Evolutionary conservation across 768 basidiomycete species (phyloP), one percentile per base, ranked within the genome.

Genomic region (Crucibulum laeve): DNA sequence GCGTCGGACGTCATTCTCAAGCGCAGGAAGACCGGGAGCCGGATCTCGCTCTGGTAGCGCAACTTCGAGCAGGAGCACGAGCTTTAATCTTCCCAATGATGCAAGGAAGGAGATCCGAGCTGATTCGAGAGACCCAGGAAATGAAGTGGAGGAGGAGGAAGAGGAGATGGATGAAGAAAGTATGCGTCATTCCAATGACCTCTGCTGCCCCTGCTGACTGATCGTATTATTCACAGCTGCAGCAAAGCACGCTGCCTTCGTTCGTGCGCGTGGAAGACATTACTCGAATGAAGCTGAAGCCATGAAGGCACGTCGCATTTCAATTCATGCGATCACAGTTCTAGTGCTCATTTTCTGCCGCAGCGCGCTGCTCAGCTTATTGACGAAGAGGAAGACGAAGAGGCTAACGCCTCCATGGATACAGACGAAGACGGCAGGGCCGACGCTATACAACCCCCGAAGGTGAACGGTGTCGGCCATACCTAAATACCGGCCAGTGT

Each of bases 81-180:
- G 85, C 62, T 91, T 91, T 63, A 88, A 77, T 59, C 69, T 91
- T 25, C 87, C 88, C 0, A 79, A 69, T 51, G 85, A 87, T 43
- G 80, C 82, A 7, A 71, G 78, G 38, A 74, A 71, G 38, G 78
- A 75, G 47, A 78, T 87, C 52, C 67, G 73, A 36, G 67, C 73
- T 43, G 68, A 75, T 47, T 76, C 68, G 1, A 73, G 79, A 24
- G 79, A 84, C 50, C 65, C 73, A 5, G 81, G 79, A 1, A 87
- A 81, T 37, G 84, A 90, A 58, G 73, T 80, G 4, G 86, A 90
- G 54, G 69, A n/a, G n/a, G n/a, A 74, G 45, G 81, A 77, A 3
- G 87, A 91, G 48, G 88, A 89, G 58, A 87, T 91, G 87, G 87
- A 91, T 53, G 87, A 87, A 65, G 91, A 93, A 67, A 76, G 91